Conservation (phyloP, 2,329 filamentous ascomycete species). For the Calonectria crousiana region DNA sequence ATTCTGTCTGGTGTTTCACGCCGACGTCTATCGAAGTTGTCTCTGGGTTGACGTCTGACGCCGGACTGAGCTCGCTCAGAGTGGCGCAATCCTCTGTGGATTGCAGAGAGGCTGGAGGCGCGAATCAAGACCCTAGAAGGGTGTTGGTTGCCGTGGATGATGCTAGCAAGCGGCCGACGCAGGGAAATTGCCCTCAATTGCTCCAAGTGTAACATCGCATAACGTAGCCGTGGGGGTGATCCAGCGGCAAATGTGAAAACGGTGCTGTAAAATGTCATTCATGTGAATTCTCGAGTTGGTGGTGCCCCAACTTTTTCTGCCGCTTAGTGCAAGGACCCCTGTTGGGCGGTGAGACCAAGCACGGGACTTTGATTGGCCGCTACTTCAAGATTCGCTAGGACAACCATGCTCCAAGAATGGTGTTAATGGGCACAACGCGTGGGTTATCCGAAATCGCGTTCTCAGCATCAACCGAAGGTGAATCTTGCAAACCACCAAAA, state of each 20-base stretch:
- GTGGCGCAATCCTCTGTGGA: constrained; percentile 73
- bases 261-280: constrained; percentile 8
- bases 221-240: constrained; percentile 14
- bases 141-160: constrained; percentile 12
- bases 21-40: constrained; percentile 3
- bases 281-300: constrained; percentile 28
- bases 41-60: constrained; percentile 26
- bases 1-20: constrained; percentile 6
- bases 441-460: constrained; percentile 37
- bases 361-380: constrained; percentile 22
- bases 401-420: constrained; percentile 3
- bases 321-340: constrained; percentile 26
- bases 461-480: constrained; percentile 21
- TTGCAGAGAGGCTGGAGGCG: constrained; percentile 69
- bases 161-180: constrained; percentile 29
- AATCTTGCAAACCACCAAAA: constrained; percentile 15
- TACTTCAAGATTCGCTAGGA: constrained; percentile 24
- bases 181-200: constrained; percentile 40
- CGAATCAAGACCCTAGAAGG: constrained; percentile 41
- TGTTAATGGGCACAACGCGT: constrained; percentile 39
- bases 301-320: constrained; percentile 45
- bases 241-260: constrained; percentile 15
- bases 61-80: constrained; percentile 53
- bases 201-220: constrained; percentile 46
- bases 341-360: constrained; percentile 37